Conservation (phyloP, 345 rosid species). For the Orychophragmus violaceus region DNA sequence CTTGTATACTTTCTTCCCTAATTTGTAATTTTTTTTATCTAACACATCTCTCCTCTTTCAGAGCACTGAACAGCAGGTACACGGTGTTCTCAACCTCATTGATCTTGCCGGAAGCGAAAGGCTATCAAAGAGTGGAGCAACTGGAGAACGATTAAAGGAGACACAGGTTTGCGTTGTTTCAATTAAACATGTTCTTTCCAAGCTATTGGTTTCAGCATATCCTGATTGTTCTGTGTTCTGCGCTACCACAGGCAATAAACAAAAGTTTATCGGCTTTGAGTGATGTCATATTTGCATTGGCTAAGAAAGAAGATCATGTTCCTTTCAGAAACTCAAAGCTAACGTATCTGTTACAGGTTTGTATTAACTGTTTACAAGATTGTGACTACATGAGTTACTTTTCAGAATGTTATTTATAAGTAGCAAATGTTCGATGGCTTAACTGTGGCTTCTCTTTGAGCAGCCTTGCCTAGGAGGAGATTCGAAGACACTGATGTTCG, state of each 20-base stretch:
- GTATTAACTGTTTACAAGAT: no score
- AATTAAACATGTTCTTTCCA: no score
- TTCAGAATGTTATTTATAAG: no score
- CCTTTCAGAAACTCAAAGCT: slow-evolving; percentile 85
- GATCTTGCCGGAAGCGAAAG: no score
- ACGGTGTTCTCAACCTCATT: no score
- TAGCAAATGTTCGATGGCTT: no score
- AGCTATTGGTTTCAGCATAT: no score
- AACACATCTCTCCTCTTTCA: slow-evolving; percentile 19
- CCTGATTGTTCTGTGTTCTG: no score
- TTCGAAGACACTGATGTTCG: slow-evolving; percentile 73
- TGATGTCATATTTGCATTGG: slow-evolving; percentile 64
- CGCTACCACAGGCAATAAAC: slow-evolving; percentile 86
- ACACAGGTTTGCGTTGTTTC: neutral
- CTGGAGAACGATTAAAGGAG: slow-evolving; percentile 16
- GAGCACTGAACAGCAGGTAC: slow-evolving; percentile 81
- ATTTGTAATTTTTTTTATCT: neutral
- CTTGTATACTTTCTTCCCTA: neutral
- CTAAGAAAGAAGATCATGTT: slow-evolving; percentile 84
- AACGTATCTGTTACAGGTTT: no score
- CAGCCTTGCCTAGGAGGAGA: slow-evolving; percentile 83
- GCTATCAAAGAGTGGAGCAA: no score
- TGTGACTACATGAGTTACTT: no score
- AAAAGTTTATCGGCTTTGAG: slow-evolving; percentile 73
- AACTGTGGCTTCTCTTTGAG: no score